phyloP scores from a whole-genome alignment of 1,284 basidiomycete genomes.

The Malassezia globosa region DNA sequence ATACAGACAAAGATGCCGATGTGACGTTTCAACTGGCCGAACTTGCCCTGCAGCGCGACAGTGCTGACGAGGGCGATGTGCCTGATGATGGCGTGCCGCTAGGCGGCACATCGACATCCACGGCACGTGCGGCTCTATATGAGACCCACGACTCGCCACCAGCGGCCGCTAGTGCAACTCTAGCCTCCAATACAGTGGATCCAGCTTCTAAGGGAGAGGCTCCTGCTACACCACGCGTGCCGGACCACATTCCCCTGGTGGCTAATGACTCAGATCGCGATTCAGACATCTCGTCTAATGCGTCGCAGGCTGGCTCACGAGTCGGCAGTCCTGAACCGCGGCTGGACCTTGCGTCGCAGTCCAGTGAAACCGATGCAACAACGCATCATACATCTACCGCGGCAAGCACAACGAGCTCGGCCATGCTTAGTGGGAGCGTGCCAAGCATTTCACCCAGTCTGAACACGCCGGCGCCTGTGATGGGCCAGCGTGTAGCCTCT shows the following conservation, averaged over 20 bases:
- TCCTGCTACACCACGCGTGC: neutral
- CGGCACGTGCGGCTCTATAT: slow-evolving; percentile 5
- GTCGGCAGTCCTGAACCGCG: slow-evolving; percentile 21
- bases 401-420: slow-evolving; percentile 1
- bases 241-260: too few species aligned
- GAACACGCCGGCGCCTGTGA: neutral
- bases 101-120: slow-evolving; percentile 17
- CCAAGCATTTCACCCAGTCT: neutral
- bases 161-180: slow-evolving; percentile 28
- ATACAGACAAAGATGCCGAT: slow-evolving; percentile 48
- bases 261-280: neutral
- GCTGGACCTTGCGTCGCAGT: neutral
- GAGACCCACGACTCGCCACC: slow-evolving; percentile 7
- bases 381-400: neutral
- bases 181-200: slow-evolving; percentile 18
- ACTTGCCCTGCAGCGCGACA: slow-evolving; percentile 27
- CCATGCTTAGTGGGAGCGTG: neutral
- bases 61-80: slow-evolving; percentile 20
- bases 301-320: slow-evolving; percentile 41
- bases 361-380: slow-evolving; percentile 1
- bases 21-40: slow-evolving; percentile 50
- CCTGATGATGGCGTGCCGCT: slow-evolving; percentile 20
- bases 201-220: neutral
- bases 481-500: slow-evolving; percentile 8
- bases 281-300: slow-evolving; percentile 23